phyloP scores from a whole-genome alignment of 2,329 filamentous ascomycete genomes.

The Alternaria conjuncta region DNA sequence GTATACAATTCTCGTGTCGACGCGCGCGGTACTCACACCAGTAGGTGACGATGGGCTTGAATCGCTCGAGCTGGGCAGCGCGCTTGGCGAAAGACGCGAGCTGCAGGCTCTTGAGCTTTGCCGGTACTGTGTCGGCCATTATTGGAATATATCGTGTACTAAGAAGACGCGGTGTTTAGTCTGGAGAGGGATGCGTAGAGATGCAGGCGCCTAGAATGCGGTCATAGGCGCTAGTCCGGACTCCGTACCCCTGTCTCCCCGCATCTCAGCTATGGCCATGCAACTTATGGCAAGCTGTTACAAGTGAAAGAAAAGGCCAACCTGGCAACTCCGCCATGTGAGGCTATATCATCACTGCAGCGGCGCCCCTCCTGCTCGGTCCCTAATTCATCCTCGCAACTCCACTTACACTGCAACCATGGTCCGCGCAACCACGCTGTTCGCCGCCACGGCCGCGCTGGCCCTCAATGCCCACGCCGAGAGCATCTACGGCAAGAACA shows the following conservation, averaged over 20 bases:
- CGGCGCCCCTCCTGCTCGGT: constrained; percentile 8
- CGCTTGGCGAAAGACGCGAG: constrained; percentile 83
- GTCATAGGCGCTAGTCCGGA: constrained; percentile 15
- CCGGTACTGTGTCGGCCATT: constrained; percentile 77
- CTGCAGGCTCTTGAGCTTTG: constrained; percentile 78
- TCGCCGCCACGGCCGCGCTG: constrained; percentile 66
- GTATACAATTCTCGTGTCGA: neutral
- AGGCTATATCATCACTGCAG: constrained; percentile 13
- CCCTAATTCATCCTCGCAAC: constrained; percentile 4
- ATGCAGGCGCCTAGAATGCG: constrained; percentile 6
- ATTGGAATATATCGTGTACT: neutral
- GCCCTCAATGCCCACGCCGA: constrained; percentile 72
- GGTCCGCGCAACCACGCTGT: constrained; percentile 46
- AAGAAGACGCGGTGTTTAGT: neutral
- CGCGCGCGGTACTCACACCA: constrained; percentile 73
- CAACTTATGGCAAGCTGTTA: constrained; percentile 8
- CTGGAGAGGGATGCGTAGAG: neutral
- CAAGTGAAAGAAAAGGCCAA: constrained; percentile 15
- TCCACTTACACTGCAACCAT: constrained; percentile 27
- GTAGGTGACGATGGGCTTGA: constrained; percentile 89
- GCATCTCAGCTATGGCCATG: constrained; percentile 16
- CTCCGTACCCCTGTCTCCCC: constrained; percentile 9
- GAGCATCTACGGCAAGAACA: constrained; percentile 83
- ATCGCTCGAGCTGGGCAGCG: constrained; percentile 80
- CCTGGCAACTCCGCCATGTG: constrained; percentile 24